Base-by-base conservation (phyloP, 257 asterid species). In the Coffea canephora region DNA sequence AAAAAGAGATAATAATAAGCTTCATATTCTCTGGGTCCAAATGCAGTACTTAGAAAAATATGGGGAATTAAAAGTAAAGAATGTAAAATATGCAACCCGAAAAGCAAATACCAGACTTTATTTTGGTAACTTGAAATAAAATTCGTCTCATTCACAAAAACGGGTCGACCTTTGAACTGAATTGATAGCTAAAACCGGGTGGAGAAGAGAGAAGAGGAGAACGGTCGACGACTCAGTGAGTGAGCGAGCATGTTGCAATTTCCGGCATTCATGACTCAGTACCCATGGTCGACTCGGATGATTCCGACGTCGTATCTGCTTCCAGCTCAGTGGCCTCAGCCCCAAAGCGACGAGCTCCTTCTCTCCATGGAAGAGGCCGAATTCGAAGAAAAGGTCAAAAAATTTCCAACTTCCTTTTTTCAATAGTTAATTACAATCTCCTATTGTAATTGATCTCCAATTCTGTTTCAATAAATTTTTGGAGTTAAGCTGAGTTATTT, bases 331-430 rank as follows among this genome's bases (percentile, higher is more conserved):
- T 96, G 98, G 99, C 97, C 98, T 55, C 91, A 86, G 62, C 98
- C 97, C 76, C 95, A 87, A 4, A 88, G 79, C 87, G 98, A 94
- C 83, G 98, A 96, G 84, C 86, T 92, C 57, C 91, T 95, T 78
- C 95, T 93, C 71, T 92, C 99, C 86, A 86, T 92, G 89, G 97
- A 93, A 87, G 99, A 95, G 78, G 77, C 97, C 54, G 94, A 92
- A 55, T 88, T 87, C 90, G 98, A 95, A 78, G 96, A 93, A 68
- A 94, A 93, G 98, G 99, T 94, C 23, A 68, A 8, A 12, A 36
- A 4, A 39, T 62, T 41, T 54, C 43, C 39, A 39, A 61, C 68
- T 50, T 62, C 19, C 1, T 50, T 62, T 62, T 59, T 61, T n/a
- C 27, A 50, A 50, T 50, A 50, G 3, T 12, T 50, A 50, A 50